Base-by-base conservation (phyloP, 164 flowering plant species). In the Stephania cephalantha region DNA sequence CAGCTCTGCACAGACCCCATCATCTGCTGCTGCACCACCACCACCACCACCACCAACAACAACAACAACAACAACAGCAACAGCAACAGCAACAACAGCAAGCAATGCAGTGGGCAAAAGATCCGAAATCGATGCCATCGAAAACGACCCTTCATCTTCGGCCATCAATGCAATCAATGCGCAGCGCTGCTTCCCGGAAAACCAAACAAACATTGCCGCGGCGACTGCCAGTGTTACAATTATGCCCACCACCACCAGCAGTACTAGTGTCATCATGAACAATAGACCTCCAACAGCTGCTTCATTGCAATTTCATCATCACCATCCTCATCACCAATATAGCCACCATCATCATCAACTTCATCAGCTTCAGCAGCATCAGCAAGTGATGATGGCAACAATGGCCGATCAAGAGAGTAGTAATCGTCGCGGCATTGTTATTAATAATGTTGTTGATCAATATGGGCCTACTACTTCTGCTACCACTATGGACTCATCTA, bases 131-230 rank as follows among this genome's bases (percentile, higher is more conserved):
- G 71, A 78, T 83, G 86, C 81, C 25, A 15, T 66, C 8, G 90
- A 87, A 61, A 89, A 73, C 82, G 92, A 89, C 94, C 90, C 86
- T 70, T 87, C 94, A 75, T 35, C 42, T 0, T 35, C 42, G 42
- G 42, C 42, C 42, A 83, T 85, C 69, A n/a, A 76, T 13, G 86
- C 88, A 82, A 85, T 89, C 83, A 88, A 86, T 83, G 80, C 74
- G 71, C 87, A 84, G 30, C 74, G 80, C 80, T 73, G 80, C 80
- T 83, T 81, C 86, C 80, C 87, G 79, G 82, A 82, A 78, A 83
- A 78, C 85, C 84, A 78, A 82, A 81, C 84, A 46, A 48, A 72
- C 78, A 68, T 72, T 78, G 30, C 55, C 75, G 2, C 68, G 2
- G 31, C 65, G 22, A 18, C 65, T 9, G 64, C 22, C 65, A 7